Evolutionary conservation across 2,329 filamentous ascomycete species (phyloP), one percentile per base, ranked within the genome.

Genomic region (Macroventuria anomochaeta): DNA sequence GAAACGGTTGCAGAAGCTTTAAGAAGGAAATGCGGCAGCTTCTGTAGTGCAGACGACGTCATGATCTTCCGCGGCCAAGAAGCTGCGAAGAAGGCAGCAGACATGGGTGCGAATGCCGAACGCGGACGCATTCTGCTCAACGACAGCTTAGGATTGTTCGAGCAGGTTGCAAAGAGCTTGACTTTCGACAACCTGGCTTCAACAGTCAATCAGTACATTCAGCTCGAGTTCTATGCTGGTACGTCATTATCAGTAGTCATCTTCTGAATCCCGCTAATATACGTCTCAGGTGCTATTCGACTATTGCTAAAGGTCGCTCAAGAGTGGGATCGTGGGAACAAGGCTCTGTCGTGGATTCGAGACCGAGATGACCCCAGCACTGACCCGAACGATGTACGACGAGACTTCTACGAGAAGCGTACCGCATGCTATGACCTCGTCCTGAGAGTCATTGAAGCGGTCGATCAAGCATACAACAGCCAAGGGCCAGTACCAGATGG

Each of bases 11-110:
- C 95, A 0, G 95, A 99, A 75, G 91, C 93, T n/a, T 79, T 99
- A 42, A 85, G 95, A 39, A 84, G 95, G 64, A 86, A 93, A 65
- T 99, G 95, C 65, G 96, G 95, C 58, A 97, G 90, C 76, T 99
- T 99, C 82, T 99, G 95, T 75, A 97, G 93, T 68, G 88, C 93
- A 0, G 93, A 99, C 61, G 95, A 99, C 77, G 95, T 97, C 1
- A 87, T 97, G 60, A 93, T 97, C 63, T 99, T 99, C 86, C 97
- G 96, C 76, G 95, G 95, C 0, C 93, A 97, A 72, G 95, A 99
- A 75, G 90, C 93, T 67, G 80, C 97, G 46, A 96, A 96, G 80
- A 85, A 91, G 63, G 93, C 93, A 1, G 87, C 88, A 2, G 93
- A 97, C 72, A 85, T 90, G 40, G 85, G 87, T 8, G 79, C 83